Evolutionary conservation across 2,329 filamentous ascomycete genomes (phyloP).

Genomic region (Penicillium brevicompactum): DNA sequence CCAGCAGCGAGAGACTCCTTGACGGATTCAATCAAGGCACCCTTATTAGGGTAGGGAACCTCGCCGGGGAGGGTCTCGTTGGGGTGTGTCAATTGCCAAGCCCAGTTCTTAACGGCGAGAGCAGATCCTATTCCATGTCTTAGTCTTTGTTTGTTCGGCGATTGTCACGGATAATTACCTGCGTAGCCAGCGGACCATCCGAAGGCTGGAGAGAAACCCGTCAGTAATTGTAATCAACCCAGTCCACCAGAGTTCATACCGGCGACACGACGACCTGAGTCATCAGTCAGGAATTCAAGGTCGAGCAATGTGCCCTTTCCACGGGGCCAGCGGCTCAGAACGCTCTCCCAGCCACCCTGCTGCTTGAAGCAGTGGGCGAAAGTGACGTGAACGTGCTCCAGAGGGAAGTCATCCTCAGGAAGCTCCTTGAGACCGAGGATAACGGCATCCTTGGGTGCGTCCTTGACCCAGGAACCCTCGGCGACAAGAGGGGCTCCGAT

Average conservation of each 20-base stretch:
- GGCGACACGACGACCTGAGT: slow-evolving; percentile 61
- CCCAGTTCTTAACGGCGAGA: slow-evolving; percentile 77
- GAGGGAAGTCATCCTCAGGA: slow-evolving; percentile 67
- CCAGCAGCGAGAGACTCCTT: slow-evolving; percentile 70
- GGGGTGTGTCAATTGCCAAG: slow-evolving; percentile 75
- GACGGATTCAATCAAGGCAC: slow-evolving; percentile 70
- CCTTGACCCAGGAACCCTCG: slow-evolving; percentile 65
- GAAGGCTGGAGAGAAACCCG: slow-evolving; percentile 35
- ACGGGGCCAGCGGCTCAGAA: slow-evolving; percentile 75
- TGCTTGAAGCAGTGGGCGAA: slow-evolving; percentile 77
- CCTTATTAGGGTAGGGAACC: slow-evolving; percentile 66
- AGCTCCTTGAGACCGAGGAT: slow-evolving; percentile 79
- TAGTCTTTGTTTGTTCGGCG: slow-evolving; percentile 3
- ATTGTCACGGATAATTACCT: slow-evolving; percentile 29
- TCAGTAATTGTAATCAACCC: slow-evolving; percentile 5
- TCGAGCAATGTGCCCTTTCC: slow-evolving; percentile 79
- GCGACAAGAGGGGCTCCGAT: slow-evolving; percentile 67
- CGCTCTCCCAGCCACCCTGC: slow-evolving; percentile 76
- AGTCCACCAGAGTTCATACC: slow-evolving; percentile 24
- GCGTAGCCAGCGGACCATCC: slow-evolving; percentile 75
- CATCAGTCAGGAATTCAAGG: slow-evolving; percentile 81
- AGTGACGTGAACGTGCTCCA: slow-evolving; percentile 72
- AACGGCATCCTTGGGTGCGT: slow-evolving; percentile 68
- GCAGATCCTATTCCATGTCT: slow-evolving; percentile 56
- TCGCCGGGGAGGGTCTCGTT: slow-evolving; percentile 66